Percentiles rank a stretch among this genome's conserved stretches.
Evolutionary conservation across 2,329 filamentous ascomycete species (phyloP).

Genomic region (Fusarium pseudonygamai): DNA sequence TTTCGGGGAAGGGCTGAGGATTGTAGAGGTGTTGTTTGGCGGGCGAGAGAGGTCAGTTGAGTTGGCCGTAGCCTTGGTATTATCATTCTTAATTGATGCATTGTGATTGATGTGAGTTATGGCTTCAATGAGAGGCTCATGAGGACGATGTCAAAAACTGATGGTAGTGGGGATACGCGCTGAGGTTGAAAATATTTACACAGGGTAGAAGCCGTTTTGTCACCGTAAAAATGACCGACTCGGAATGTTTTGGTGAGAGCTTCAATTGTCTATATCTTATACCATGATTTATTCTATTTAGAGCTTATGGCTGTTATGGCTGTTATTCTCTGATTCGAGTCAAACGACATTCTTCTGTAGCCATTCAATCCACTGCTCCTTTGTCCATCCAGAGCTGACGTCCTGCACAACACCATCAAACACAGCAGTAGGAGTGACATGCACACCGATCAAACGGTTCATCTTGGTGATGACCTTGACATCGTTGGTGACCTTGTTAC

Average conservation of each 20-base stretch:
- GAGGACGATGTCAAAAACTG: slow-evolving; percentile 20
- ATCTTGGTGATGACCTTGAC: slow-evolving; percentile 86
- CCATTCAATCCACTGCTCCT: slow-evolving; percentile 88
- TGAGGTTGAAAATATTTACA: slow-evolving; percentile 4
- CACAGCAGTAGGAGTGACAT: slow-evolving; percentile 90
- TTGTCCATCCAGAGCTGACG: slow-evolving; percentile 81
- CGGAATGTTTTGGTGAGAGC: neutral
- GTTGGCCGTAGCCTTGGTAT: slow-evolving; percentile 31
- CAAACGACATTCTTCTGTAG: slow-evolving; percentile 66
- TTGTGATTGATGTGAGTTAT: slow-evolving; percentile 13
- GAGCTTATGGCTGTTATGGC: slow-evolving; percentile 5
- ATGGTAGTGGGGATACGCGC: slow-evolving; percentile 9
- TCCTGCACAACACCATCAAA: slow-evolving; percentile 87
- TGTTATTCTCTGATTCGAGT: neutral
- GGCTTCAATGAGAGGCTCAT: slow-evolving; percentile 3
- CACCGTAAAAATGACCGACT: neutral
- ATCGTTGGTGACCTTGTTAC: slow-evolving; percentile 86
- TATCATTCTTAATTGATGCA: slow-evolving; percentile 36
- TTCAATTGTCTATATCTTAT: slow-evolving; percentile 1
- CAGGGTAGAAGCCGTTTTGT: neutral
- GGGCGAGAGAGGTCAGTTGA: slow-evolving; percentile 17
- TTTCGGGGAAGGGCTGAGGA: slow-evolving; percentile 16
- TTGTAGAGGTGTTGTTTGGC: neutral
- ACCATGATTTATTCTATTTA: slow-evolving; percentile 6
- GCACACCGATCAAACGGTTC: slow-evolving; percentile 80